A percentile compares a stretch with the other conserved stretches of the same genome.
Evolutionary conservation across 1,139 yeast genomes (phyloP).

Genomic region (Cylindricascospora bacillispora): DNA sequence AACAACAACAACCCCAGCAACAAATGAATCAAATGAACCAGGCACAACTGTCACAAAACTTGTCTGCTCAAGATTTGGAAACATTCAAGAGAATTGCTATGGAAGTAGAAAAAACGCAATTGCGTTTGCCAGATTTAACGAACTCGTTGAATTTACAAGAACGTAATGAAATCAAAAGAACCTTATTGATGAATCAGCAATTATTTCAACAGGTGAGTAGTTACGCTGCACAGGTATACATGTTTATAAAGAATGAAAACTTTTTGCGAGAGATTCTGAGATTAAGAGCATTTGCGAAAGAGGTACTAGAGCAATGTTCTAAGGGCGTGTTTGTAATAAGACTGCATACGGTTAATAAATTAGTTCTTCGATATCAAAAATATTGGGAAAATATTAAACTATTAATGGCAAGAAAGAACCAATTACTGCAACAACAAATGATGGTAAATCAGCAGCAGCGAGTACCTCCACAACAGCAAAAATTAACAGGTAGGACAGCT

Average conservation of each 20-base stretch:
- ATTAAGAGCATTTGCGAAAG: constrained; percentile 66
- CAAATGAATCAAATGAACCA: constrained; percentile 13
- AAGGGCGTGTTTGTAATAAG: constrained; percentile 51
- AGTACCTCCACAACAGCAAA: constrained; percentile 13
- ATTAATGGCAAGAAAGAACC: constrained; percentile 32
- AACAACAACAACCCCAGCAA: constrained; percentile 9
- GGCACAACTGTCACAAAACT: constrained; percentile 9
- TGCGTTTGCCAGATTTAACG: constrained; percentile 55
- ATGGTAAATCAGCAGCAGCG: constrained; percentile 17
- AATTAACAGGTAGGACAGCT: too few species aligned
- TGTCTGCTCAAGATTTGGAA: constrained; percentile 39
- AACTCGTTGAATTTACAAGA: constrained; percentile 47
- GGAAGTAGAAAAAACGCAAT: constrained; percentile 56
- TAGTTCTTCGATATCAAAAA: constrained; percentile 58
- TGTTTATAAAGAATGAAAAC: constrained; percentile 58
- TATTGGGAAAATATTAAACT: constrained; percentile 63
- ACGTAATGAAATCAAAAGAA: constrained; percentile 47
- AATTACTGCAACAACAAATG: constrained; percentile 26
- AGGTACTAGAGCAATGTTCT: constrained; percentile 54
- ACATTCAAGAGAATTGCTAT: constrained; percentile 51
- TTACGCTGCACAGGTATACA: constrained; percentile 63
- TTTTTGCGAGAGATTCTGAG: constrained; percentile 69
- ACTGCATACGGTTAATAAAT: constrained; percentile 59
- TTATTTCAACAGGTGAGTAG: constrained; percentile 61
- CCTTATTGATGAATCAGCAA: constrained; percentile 46